These are phyloP conservation scores for Eucalyptus microcorys DNA, from an alignment of 345 rosid species.

Conservation along the genomic window DNA sequence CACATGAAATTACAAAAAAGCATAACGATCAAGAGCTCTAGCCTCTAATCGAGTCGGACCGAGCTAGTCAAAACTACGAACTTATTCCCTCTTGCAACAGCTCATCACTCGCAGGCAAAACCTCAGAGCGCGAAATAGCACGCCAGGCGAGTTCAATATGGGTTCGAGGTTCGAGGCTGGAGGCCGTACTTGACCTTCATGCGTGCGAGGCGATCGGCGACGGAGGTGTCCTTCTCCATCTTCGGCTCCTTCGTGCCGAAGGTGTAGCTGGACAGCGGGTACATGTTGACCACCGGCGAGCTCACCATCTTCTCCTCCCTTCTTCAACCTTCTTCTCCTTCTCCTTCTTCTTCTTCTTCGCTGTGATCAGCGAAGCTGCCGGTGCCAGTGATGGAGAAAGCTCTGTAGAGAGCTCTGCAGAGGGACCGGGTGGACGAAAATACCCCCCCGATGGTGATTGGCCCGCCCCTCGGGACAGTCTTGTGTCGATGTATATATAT, in stretches of 20 bases:
- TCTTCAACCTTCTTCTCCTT: background rate
- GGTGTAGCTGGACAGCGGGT: constrained; percentile 90
- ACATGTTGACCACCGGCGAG: constrained; percentile 79
- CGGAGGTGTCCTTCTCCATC: constrained; percentile 96
- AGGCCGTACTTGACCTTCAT: constrained; percentile 79
- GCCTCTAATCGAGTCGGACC: background rate
- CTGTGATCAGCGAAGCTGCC: background rate
- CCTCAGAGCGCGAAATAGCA: background rate
- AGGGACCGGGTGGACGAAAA: background rate
- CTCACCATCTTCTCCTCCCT: constrained; percentile 32
- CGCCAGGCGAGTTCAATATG: background rate
- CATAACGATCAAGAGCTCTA: background rate
- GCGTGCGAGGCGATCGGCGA: constrained; percentile 97
- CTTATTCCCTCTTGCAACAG: background rate
- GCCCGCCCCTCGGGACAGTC: background rate
- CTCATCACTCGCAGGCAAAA: background rate
- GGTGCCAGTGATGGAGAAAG: background rate
- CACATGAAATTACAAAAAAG: background rate
- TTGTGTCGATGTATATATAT: background rate
- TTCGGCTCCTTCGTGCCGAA: constrained; percentile 94
- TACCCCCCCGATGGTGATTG: background rate
- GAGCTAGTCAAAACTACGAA: background rate
- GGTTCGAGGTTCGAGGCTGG: background rate
- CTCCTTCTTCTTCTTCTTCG: background rate
- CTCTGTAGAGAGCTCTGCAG: background rate